phyloP scores from a whole-genome alignment of 345 rosid genomes.

The Cardiospermum halicacabum region DNA sequence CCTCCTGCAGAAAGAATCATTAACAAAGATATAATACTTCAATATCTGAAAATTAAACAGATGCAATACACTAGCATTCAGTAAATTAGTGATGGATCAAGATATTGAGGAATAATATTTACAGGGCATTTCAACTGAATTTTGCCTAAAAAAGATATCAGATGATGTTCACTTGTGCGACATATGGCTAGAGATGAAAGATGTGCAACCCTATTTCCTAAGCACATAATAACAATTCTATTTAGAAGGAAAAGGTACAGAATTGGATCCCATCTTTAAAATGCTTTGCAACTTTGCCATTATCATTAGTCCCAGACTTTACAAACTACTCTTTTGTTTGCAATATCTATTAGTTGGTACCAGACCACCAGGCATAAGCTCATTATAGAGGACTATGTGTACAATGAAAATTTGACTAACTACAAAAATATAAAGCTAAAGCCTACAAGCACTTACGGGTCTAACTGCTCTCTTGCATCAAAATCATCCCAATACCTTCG shows the following conservation, averaged over 20 bases:
- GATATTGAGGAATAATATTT: background rate
- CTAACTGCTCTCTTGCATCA: constrained; percentile 42
- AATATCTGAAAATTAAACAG: background rate
- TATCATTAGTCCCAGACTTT: background rate
- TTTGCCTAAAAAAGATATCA: background rate
- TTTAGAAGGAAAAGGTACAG: background rate
- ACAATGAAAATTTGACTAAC: background rate
- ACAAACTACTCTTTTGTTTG: background rate
- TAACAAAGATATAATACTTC: constrained; percentile 12
- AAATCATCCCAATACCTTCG: constrained; percentile 81
- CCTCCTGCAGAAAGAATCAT: constrained; percentile 51
- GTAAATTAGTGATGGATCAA: background rate
- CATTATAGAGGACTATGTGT: background rate
- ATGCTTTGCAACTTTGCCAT: background rate
- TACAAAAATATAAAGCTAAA: background rate
- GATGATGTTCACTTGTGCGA: background rate
- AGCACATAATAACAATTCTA: background rate
- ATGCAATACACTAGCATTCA: background rate
- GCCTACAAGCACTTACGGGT: constrained; percentile 48
- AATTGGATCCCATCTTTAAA: background rate
- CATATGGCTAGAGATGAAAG: background rate
- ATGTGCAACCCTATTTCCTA: background rate
- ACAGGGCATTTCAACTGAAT: background rate
- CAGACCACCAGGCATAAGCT: background rate
- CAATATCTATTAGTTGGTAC: background rate